A percentile compares a stretch with the other conserved stretches of the same genome.
phyloP scores from a whole-genome alignment of 2,329 filamentous ascomycete species.

The Claviceps arundinis region DNA sequence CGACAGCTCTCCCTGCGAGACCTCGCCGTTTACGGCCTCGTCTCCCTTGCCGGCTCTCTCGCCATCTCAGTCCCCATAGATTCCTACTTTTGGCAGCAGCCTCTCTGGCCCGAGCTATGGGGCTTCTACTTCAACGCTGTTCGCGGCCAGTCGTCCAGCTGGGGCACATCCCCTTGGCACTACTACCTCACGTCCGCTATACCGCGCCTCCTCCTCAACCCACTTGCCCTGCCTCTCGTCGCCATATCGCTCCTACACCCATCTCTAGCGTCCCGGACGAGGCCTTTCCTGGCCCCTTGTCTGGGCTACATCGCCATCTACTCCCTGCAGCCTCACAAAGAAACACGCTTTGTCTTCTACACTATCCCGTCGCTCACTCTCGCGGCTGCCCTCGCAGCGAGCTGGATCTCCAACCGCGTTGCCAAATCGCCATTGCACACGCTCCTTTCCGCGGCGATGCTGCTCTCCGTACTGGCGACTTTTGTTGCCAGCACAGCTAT shows the following conservation, averaged over 20 bases:
- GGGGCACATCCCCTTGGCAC: constrained; percentile 77
- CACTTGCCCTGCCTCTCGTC: constrained; percentile 45
- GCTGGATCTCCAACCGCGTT: constrained; percentile 54
- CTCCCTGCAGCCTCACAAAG: constrained; percentile 86
- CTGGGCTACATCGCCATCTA: constrained; percentile 66
- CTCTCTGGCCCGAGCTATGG: constrained; percentile 78
- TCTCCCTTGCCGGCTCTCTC: constrained; percentile 54
- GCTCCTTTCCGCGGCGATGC: constrained; percentile 39
- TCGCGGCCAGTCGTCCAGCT: constrained; percentile 67
- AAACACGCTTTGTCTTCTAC: constrained; percentile 91
- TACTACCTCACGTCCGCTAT: constrained; percentile 77
- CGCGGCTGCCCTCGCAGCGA: constrained; percentile 59
- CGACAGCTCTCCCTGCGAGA: constrained; percentile 37
- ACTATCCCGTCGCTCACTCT: constrained; percentile 68
- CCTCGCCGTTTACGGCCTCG: constrained; percentile 52
- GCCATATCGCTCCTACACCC: constrained; percentile 37
- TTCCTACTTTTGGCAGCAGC: constrained; percentile 85
- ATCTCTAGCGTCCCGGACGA: constrained; percentile 28
- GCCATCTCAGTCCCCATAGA: constrained; percentile 61
- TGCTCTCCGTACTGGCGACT: constrained; percentile 45
- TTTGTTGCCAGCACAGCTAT: constrained; percentile 50
- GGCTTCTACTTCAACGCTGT: constrained; percentile 89
- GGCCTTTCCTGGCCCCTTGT: constrained; percentile 48
- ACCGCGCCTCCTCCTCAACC: constrained; percentile 75
- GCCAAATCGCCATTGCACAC: constrained; percentile 45